Evolutionary conservation across 768 basidiomycete species (phyloP).

Genomic region (Tulasnella sp.): DNA sequence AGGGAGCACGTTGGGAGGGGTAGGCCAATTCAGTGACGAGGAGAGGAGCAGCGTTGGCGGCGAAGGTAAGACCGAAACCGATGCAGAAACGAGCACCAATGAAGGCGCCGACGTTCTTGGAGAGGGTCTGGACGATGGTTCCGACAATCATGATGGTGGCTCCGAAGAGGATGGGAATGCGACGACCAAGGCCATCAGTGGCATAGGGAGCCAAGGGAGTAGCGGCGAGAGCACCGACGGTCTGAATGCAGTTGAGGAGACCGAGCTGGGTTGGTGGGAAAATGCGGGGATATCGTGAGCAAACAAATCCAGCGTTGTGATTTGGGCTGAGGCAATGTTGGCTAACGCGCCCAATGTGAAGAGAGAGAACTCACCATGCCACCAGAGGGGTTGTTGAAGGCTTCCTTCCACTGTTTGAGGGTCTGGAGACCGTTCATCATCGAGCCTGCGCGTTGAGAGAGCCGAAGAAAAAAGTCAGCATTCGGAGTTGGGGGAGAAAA

Average conservation of each 20-base stretch:
- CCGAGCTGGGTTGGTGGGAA: slow-evolving; percentile 45
- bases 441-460: slow-evolving; percentile 7
- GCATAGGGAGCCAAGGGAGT: slow-evolving; percentile 50
- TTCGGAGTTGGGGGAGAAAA: neutral
- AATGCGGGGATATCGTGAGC: neutral
- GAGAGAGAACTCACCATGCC: slow-evolving; percentile 32
- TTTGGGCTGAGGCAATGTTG: neutral
- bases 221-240: slow-evolving; percentile 62
- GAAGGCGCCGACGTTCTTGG: slow-evolving; percentile 73
- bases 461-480: neutral
- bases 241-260: slow-evolving; percentile 74
- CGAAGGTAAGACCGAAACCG: slow-evolving; percentile 59
- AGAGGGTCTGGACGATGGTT: slow-evolving; percentile 63
- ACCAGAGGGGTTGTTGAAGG: slow-evolving; percentile 57
- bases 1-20: slow-evolving; percentile 71
- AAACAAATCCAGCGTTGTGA: neutral
- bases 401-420: slow-evolving; percentile 56
- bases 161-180: slow-evolving; percentile 61
- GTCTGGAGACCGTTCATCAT: slow-evolving; percentile 59
- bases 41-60: slow-evolving; percentile 72
- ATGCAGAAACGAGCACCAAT: slow-evolving; percentile 58
- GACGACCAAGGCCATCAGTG: slow-evolving; percentile 68
- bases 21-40: slow-evolving; percentile 84
- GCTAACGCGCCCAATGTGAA: neutral
- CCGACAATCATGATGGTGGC: slow-evolving; percentile 67